Conservation (phyloP, 1,284 basidiomycete genomes). For the Cryptococcus sp. region DNA sequence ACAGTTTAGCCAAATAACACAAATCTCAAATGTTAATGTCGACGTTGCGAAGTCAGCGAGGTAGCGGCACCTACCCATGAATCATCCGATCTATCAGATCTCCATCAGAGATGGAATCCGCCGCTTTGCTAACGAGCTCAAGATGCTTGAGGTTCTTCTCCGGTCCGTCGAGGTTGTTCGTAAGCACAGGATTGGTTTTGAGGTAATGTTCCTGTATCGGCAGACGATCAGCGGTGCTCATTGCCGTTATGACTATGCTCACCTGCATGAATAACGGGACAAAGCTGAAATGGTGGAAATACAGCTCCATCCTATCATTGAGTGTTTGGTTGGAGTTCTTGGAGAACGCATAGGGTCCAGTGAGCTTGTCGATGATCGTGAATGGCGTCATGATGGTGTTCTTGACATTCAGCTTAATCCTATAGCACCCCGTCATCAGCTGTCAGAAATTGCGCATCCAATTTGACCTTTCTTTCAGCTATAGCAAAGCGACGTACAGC, state of each 20-base stretch:
- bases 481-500: slow-evolving; percentile 60
- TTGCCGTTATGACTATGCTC: slow-evolving; percentile 3
- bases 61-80: slow-evolving; percentile 68
- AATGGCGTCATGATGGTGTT: slow-evolving; percentile 88
- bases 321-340: slow-evolving; percentile 76
- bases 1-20: not conserved
- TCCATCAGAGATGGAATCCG: slow-evolving; percentile 89
- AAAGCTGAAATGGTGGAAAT: slow-evolving; percentile 94
- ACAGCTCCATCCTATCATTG: slow-evolving; percentile 90
- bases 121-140: slow-evolving; percentile 80
- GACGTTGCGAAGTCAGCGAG: not conserved
- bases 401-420: slow-evolving; percentile 87
- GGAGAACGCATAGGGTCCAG: slow-evolving; percentile 87
- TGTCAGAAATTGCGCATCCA: not conserved
- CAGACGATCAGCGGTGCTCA: slow-evolving; percentile 8
- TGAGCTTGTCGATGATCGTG: slow-evolving; percentile 78
- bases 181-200: slow-evolving; percentile 71
- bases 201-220: slow-evolving; percentile 81
- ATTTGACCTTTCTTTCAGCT: not conserved
- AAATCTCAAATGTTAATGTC: not conserved
- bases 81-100: slow-evolving; percentile 94
- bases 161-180: slow-evolving; percentile 63
- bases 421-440: slow-evolving; percentile 44
- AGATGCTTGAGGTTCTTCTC: slow-evolving; percentile 71
- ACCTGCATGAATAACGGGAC: slow-evolving; percentile 94